Evolutionary conservation across 2,329 filamentous ascomycete genomes (phyloP).

Genomic region (Ophiostoma ips): DNA sequence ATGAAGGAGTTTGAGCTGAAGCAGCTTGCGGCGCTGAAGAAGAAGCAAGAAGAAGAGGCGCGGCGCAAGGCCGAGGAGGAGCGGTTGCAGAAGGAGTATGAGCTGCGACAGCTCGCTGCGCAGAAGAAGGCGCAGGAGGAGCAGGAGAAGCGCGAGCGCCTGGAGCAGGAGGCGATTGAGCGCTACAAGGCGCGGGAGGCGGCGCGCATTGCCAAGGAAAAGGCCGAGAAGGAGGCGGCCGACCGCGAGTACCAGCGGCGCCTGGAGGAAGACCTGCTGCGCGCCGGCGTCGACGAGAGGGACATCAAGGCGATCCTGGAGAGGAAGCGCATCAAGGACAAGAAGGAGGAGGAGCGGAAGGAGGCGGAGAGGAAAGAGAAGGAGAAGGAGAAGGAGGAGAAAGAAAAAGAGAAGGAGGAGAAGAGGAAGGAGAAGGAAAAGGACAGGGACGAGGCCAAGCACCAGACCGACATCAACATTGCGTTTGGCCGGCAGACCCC

Average conservation of each 20-base stretch:
- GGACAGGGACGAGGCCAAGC: background rate
- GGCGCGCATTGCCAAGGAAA: constrained; percentile 32
- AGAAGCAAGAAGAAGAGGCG: constrained; percentile 30
- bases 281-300: constrained; percentile 44
- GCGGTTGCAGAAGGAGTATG: constrained; percentile 17
- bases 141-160: constrained; percentile 29
- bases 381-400: background rate
- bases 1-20: constrained; percentile 37
- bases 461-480: constrained; percentile 10
- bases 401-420: background rate
- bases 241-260: constrained; percentile 41
- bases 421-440: background rate
- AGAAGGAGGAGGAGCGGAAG: constrained; percentile 8
- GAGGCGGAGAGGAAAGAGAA: background rate
- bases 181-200: constrained; percentile 36
- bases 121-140: constrained; percentile 32
- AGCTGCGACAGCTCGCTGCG: constrained; percentile 14
- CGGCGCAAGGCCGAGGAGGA: constrained; percentile 26
- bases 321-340: constrained; percentile 34
- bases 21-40: constrained; percentile 31
- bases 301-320: constrained; percentile 45
- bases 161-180: constrained; percentile 37
- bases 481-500: constrained; percentile 7
- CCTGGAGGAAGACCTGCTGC: constrained; percentile 43
- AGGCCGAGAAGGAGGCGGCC: constrained; percentile 34